A percentile compares a stretch with the other conserved stretches of the same genome.
Evolutionary conservation across 2,329 filamentous ascomycete species (phyloP).

Genomic region (Amphichorda felina): DNA sequence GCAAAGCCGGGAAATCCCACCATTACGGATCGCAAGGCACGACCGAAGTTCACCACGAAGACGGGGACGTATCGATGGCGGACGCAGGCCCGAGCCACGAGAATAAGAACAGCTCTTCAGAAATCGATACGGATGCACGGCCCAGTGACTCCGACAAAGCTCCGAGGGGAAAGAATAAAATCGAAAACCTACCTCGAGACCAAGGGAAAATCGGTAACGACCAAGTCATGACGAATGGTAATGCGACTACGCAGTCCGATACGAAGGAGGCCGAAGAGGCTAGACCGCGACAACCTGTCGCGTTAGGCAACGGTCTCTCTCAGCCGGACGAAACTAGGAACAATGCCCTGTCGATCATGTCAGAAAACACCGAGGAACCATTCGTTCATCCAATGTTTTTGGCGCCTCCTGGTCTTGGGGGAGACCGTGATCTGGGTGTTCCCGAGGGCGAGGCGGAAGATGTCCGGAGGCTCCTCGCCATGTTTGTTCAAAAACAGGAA

Average conservation of each 20-base stretch:
- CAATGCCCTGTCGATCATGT: not conserved
- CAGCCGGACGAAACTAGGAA: not conserved
- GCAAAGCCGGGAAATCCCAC: constrained; percentile 8
- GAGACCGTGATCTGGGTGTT: constrained; percentile 61
- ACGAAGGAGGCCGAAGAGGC: constrained; percentile 2
- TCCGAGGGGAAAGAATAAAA: not conserved
- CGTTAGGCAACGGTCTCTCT: too few relatives aligned
- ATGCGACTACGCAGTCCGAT: constrained; percentile 7
- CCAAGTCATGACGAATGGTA: constrained; percentile 8
- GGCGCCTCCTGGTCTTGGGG: constrained; percentile 46
- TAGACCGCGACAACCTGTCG: too few relatives aligned
- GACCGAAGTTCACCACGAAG: not conserved
- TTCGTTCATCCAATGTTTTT: constrained; percentile 66
- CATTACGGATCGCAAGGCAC: not conserved
- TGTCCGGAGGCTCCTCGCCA: constrained; percentile 57
- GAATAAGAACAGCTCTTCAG: not conserved
- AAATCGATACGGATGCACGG: not conserved
- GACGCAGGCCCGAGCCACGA: constrained; percentile 5
- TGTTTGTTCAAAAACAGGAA: constrained; percentile 79
- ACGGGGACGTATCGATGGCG: constrained; percentile 11
- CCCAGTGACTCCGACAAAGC: too few relatives aligned
- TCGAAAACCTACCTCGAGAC: not conserved
- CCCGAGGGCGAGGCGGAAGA: constrained; percentile 68
- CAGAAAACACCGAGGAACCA: constrained; percentile 19
- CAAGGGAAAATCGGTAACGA: not conserved